Evolutionary conservation across 2,329 filamentous ascomycete species (phyloP).

Genomic region (Monosporascus sp.): DNA sequence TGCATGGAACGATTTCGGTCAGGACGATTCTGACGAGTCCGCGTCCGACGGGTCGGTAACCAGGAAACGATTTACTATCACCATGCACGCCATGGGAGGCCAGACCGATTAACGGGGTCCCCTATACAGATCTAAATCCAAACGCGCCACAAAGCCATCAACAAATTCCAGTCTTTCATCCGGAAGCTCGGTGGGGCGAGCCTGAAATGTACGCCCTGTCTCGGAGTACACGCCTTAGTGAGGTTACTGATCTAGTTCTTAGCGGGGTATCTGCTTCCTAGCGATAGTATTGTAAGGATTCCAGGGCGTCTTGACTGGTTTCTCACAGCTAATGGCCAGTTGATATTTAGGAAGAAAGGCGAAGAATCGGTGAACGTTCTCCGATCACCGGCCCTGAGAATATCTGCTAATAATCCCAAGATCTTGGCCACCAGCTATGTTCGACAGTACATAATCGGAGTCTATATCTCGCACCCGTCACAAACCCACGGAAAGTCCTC

Average conservation of each 20-base stretch:
- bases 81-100: neutral
- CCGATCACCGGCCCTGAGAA: too few relatives aligned
- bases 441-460: slow-evolving; percentile 16
- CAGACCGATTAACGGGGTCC: neutral
- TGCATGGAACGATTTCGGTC: neutral
- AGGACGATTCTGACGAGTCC: neutral
- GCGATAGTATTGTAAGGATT: neutral
- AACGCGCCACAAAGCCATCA: neutral
- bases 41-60: neutral
- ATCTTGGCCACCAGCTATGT: neutral
- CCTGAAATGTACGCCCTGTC: neutral
- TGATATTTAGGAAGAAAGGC: neutral
- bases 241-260: neutral
- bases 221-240: neutral
- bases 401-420: neutral
- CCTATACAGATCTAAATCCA: neutral
- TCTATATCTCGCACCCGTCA: slow-evolving; percentile 22
- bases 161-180: neutral
- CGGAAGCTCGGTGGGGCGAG: neutral
- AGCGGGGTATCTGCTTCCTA: neutral
- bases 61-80: neutral
- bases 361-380: neutral
- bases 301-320: neutral
- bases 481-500: slow-evolving; percentile 19
- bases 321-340: neutral